Evolutionary conservation across 2,329 filamentous ascomycete species (phyloP), one percentile per base, ranked within the genome.

Genomic region (Pseudogymnoascus sp.): DNA sequence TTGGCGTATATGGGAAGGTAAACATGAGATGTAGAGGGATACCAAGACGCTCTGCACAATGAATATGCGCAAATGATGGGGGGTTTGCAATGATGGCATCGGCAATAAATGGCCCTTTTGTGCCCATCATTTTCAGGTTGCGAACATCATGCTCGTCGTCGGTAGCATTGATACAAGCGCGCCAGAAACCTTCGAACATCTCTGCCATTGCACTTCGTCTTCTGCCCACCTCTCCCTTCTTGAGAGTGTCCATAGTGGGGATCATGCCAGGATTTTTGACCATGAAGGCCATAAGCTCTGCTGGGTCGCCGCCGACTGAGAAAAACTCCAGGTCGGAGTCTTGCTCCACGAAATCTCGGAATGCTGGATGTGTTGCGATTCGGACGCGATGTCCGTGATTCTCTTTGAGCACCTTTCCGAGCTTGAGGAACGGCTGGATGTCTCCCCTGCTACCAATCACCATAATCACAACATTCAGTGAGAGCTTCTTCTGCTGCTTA

Each of bases 11-110:
- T 0, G 89, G 89, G 65, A 92, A 88, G 66, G 91, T 96, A 73
- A 96, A 96, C 87, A 96, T 93, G 66, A 96, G 78, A 70, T 91
- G 88, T 3, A 93, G 73, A 84, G 84, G 12, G 85, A 77, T 1
- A 84, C 67, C 89, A 23, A 95, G 74, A 25, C 88, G 85, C 74
- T 95, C 89, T 0, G 90, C 90, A 66, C 89, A 91, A 74, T 92
- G 89, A 0, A 92, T 79, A 70, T 92, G 89, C 0, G 88, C 89
- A 73, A 93, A 91, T 66, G 84, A 88, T 0, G 89, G 89, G 0
- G 90, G 90, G 67, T 95, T 95, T 0, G 90, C 89, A 65, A 95
- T 93, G 69, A 95, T 93, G n/a, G 85, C 88, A 71, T 95, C 87
- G 0, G 87, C 87, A 14, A 90, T 78, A 69, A 90, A 89, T 0